These are phyloP conservation scores for Colletotrichum melonis DNA, from an alignment of 2,329 filamentous ascomycete genomes.

Conservation along the genomic window DNA sequence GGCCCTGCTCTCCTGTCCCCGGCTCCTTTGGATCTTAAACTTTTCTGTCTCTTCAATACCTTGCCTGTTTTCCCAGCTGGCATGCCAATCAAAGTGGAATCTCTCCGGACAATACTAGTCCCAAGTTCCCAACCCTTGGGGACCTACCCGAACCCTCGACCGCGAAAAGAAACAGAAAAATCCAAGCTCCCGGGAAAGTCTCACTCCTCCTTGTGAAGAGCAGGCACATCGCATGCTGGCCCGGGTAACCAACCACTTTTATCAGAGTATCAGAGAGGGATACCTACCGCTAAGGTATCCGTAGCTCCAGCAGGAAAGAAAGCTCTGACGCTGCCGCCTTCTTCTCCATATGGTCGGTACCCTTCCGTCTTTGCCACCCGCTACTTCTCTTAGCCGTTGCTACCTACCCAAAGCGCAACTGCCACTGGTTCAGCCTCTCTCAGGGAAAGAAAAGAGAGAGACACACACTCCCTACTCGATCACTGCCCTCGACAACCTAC, in stretches of 20 bases:
- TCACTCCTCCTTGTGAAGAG: neutral
- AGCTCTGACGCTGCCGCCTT: neutral
- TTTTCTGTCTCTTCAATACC: conserved; percentile 6
- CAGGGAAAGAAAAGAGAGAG: neutral
- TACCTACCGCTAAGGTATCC: no score
- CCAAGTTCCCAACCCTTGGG: neutral
- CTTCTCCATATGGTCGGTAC: neutral
- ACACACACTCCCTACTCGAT: conserved; percentile 2
- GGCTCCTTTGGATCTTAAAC: neutral
- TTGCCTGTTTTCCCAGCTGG: conserved; percentile 1
- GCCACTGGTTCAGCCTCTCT: conserved; percentile 1
- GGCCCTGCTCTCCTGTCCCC: conserved; percentile 7
- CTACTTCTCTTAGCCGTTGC: neutral
- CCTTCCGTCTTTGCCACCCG: neutral
- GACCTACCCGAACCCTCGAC: neutral
- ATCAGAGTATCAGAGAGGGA: neutral
- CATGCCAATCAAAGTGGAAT: conserved; percentile 6
- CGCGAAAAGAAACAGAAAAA: neutral
- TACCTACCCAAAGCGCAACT: neutral
- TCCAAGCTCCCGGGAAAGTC: neutral
- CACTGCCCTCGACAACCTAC: conserved; percentile 1
- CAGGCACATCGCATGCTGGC: neutral
- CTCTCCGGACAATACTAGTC: neutral
- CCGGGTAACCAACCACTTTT: neutral
- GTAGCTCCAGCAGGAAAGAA: neutral